A percentile compares a stretch with the other conserved stretches of the same genome.
These are phyloP conservation scores for Candida taoyuanica DNA, from an alignment of 805 yeast species.

Conservation along the genomic window DNA sequence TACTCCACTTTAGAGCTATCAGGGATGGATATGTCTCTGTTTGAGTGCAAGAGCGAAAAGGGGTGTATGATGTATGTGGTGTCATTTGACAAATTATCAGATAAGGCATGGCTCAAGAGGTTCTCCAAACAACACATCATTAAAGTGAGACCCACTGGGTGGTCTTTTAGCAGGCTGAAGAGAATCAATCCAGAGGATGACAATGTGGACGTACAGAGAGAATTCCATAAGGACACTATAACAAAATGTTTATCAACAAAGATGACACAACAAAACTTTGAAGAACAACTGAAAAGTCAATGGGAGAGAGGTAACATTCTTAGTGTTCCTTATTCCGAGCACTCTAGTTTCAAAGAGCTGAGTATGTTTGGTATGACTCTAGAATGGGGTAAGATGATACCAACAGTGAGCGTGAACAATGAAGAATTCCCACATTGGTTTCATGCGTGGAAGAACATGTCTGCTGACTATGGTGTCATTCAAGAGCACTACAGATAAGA, in stretches of 20 bases:
- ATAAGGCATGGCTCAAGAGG: conserved; percentile 28
- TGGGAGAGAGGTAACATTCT: conserved; percentile 23
- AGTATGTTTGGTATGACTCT: conserved; percentile 56
- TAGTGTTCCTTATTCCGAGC: conserved; percentile 87
- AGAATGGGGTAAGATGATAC: conserved; percentile 51
- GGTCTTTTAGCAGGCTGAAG: conserved; percentile 52
- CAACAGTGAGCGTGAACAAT: conserved; percentile 62
- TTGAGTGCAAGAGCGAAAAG: conserved; percentile 10
- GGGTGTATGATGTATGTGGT: conserved; percentile 61
- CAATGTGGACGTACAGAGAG: not conserved
- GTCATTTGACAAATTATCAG: conserved; percentile 53
- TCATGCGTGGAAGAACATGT: conserved; percentile 14
- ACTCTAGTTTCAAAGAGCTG: conserved; percentile 83
- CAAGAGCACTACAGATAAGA: conserved; percentile 9
- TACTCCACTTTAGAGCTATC: conserved; percentile 10
- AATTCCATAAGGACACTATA: not conserved
- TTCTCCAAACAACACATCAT: conserved; percentile 35
- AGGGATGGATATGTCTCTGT: conserved; percentile 13
- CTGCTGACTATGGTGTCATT: conserved; percentile 5
- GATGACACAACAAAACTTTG: conserved; percentile 5
- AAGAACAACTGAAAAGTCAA: conserved; percentile 8
- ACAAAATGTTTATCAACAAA: conserved; percentile 1
- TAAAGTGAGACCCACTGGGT: conserved; percentile 88
- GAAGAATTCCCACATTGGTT: conserved; percentile 23
- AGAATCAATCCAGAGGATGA: not conserved